phyloP scores from a whole-genome alignment of 257 asterid genomes.

The Solanum commersonii region DNA sequence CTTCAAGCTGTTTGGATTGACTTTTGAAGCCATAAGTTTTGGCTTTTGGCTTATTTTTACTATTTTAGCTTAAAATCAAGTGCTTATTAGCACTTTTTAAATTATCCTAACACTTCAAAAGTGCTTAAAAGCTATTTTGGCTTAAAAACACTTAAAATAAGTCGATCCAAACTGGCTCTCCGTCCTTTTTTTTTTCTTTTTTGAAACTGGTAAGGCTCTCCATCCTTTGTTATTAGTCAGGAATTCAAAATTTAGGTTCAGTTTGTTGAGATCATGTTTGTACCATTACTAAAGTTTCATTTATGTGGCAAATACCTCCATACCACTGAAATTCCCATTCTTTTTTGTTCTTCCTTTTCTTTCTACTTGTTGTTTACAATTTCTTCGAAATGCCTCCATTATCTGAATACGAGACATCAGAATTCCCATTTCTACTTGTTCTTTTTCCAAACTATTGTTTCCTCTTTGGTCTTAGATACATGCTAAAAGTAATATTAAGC shows the following conservation, averaged over 20 bases:
- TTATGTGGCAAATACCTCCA: background rate
- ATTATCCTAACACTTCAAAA: too few relatives aligned
- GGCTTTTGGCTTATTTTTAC: too few relatives aligned
- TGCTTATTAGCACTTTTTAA: too few relatives aligned
- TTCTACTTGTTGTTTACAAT: background rate
- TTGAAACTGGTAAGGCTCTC: too few relatives aligned
- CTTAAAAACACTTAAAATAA: too few relatives aligned
- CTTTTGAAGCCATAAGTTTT: too few relatives aligned
- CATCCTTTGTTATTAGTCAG: background rate
- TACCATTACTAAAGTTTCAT: background rate
- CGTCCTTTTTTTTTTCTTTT: too few relatives aligned
- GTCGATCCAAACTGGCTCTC: too few relatives aligned
- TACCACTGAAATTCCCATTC: background rate
- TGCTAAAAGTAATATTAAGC: background rate
- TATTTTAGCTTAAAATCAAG: too few relatives aligned
- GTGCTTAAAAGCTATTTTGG: too few relatives aligned
- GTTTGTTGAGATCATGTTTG: background rate
- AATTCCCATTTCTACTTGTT: background rate
- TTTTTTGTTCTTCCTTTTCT: background rate
- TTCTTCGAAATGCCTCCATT: background rate
- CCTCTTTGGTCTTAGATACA: background rate
- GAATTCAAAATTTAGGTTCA: background rate
- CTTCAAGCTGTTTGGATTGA: background rate
- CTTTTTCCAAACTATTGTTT: background rate
- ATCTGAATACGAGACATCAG: background rate